Percentiles rank a stretch among this genome's conserved stretches.
phyloP scores from a whole-genome alignment of 805 yeast species.

The Clavispora carvajalis region DNA sequence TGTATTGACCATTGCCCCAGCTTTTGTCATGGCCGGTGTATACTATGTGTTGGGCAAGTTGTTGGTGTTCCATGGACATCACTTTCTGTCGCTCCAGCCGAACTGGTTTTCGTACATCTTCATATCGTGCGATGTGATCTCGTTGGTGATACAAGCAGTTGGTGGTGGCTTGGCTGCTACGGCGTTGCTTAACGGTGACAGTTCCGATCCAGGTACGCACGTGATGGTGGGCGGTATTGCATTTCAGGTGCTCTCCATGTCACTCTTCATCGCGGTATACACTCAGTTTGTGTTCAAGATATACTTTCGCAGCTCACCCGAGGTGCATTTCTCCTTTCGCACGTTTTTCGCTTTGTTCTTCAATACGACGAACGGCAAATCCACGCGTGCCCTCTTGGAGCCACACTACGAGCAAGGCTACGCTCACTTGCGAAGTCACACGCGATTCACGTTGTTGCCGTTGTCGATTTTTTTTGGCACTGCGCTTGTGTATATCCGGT shows the following conservation, averaged over 20 bases:
- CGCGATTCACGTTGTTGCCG: constrained; percentile 4
- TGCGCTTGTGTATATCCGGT: constrained; percentile 4
- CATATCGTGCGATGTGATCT: constrained; percentile 8
- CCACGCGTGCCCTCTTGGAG: constrained; percentile 4
- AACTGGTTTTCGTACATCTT: constrained; percentile 12
- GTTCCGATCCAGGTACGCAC: not conserved
- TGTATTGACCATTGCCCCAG: constrained; percentile 10
- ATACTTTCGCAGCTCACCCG: constrained; percentile 1
- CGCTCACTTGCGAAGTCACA: constrained; percentile 3
- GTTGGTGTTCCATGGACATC: constrained; percentile 5
- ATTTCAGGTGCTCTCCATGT: constrained; percentile 2
- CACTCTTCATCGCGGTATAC: not conserved
- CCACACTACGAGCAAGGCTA: constrained; percentile 5
- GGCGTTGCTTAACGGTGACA: not conserved
- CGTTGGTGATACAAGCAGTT: constrained; percentile 56
- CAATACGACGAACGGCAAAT: constrained; percentile 2
- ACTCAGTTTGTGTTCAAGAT: not conserved
- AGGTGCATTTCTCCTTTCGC: constrained; percentile 1
- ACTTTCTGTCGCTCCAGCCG: constrained; percentile 7
- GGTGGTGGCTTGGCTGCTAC: constrained; percentile 73
- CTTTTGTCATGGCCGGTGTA: constrained; percentile 12
- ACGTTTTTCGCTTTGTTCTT: constrained; percentile 5
- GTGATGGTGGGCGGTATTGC: constrained; percentile 4
- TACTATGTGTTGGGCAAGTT: constrained; percentile 10
- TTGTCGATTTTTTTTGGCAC: constrained; percentile 4